These are phyloP conservation scores for Friedmanniomyces endolithicus DNA, from an alignment of 495 filamentous ascomycete species.

Conservation along the genomic window DNA sequence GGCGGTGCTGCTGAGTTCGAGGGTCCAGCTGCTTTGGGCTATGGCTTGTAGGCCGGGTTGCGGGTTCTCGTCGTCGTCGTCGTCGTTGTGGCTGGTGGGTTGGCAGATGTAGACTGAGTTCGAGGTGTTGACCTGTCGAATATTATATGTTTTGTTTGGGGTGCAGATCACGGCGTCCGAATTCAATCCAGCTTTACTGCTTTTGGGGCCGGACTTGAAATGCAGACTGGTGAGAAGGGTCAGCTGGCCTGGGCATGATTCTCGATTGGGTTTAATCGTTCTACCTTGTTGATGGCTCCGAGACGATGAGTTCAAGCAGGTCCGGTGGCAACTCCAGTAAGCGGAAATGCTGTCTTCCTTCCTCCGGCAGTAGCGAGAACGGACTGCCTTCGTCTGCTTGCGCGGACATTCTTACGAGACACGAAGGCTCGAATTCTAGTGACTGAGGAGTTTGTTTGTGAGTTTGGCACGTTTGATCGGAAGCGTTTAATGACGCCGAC, in stretches of 20 bases:
- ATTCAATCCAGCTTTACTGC: constrained; percentile 28
- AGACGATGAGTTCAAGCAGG: constrained; percentile 47
- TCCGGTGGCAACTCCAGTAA: constrained; percentile 74
- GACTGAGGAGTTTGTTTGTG: not conserved
- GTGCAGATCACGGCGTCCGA: constrained; percentile 66
- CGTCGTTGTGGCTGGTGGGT: constrained; percentile 28
- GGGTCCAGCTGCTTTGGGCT: constrained; percentile 58
- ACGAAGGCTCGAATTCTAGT: not conserved
- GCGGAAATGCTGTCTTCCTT: constrained; percentile 50
- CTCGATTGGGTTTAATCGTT: constrained; percentile 35
- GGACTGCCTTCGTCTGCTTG: constrained; percentile 48
- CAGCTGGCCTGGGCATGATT: too few species aligned
- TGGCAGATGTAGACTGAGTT: constrained; percentile 67
- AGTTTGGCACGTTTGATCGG: not conserved
- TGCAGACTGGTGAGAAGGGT: constrained; percentile 40
- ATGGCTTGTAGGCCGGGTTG: constrained; percentile 43
- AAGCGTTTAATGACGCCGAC: too few species aligned
- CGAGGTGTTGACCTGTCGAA: constrained; percentile 84
- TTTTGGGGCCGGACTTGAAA: constrained; percentile 41
- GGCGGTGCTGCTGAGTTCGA: constrained; percentile 40
- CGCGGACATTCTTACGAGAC: constrained; percentile 39
- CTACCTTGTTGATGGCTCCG: constrained; percentile 23
- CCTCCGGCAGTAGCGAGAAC: constrained; percentile 43
- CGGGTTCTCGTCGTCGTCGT: constrained; percentile 27
- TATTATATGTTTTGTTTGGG: constrained; percentile 53